Evolutionary conservation across 2,329 filamentous ascomycete species (phyloP), one percentile per base, ranked within the genome.

Genomic region (Pseudogymnoascus sp.): DNA sequence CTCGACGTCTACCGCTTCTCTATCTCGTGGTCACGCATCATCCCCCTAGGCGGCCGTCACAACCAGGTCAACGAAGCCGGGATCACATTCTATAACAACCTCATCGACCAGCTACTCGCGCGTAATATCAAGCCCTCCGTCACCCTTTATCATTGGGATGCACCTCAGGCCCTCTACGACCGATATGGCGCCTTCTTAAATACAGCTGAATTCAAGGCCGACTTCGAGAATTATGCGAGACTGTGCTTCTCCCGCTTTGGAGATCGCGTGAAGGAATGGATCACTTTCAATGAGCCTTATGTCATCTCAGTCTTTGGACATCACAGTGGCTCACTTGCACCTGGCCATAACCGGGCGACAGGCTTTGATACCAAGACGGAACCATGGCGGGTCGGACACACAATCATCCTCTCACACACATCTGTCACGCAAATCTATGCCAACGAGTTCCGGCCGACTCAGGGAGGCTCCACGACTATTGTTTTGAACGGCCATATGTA

Each of bases 21-120:
- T 2, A 76, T 81, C 40, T 72, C 77, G 0, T 81, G 78, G 79
- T 71, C 74, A 1, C 73, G 79, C 0, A 77, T 81, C 58, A 69
- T 81, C 10, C 79, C 79, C 0, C 81, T 81, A 61, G 77, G 75
- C 2, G 63, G 72, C 0, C 71, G 74, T 0, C 72, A 72, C 0
- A 75, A 73, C 6, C 75, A 76, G 0, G 71, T 81, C 62, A 81
- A 81, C 60, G 69, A 77, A 60, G 67, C 74, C 29, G 79, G 72
- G 0, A 68, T 81, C 11, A 68, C 72, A 2, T 79, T 81, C 63
- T 81, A 81, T 63, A 73, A 79, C 35, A 76, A 80, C 62, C 63
- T 81, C 10, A 79, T 81, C 50, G 70, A 78, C 31, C 74, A 72
- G 11, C 71, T 74, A 24, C 66, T 79, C 0, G 69, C 76, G 37